A percentile compares a stretch with the other conserved stretches of the same genome.
phyloP scores from a whole-genome alignment of 2,329 filamentous ascomycete species.

The Cryphonectria nitschkei region DNA sequence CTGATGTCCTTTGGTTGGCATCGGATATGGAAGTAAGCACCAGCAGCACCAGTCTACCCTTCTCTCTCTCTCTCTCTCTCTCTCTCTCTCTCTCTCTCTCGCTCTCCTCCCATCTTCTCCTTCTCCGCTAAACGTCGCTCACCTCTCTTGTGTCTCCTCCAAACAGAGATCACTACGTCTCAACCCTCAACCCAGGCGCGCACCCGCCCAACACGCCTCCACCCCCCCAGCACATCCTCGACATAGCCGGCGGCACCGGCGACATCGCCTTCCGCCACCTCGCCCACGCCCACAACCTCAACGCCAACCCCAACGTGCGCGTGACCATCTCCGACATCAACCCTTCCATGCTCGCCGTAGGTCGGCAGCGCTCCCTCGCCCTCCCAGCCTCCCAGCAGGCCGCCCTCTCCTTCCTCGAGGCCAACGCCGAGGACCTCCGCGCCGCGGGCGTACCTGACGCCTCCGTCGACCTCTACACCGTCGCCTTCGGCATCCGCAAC shows the following conservation, averaged over 20 bases:
- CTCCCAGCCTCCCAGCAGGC: constrained; percentile 37
- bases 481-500: constrained; percentile 96
- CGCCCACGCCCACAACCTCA: constrained; percentile 79
- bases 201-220: constrained; percentile 47
- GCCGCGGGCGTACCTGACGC: constrained; percentile 61
- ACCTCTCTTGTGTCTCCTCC: background rate
- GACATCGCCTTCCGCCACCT: constrained; percentile 98
- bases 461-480: constrained; percentile 93
- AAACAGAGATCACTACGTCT: constrained; percentile 82
- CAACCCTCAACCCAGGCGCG: constrained; percentile 82
- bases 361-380: constrained; percentile 45
- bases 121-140: constrained; percentile 5
- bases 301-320: constrained; percentile 62
- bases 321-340: constrained; percentile 51
- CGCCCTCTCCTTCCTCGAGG: constrained; percentile 76
- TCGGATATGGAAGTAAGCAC: constrained; percentile 80
- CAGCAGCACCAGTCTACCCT: background rate
- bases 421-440: constrained; percentile 81
- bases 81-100: constrained; percentile 7
- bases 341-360: constrained; percentile 53
- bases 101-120: no score
- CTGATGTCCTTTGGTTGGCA: constrained; percentile 98
- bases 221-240: constrained; percentile 74
- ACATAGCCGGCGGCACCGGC: constrained; percentile 94
- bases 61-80: constrained; percentile 4